Evolutionary conservation across 129 eudicot genomes (phyloP), one percentile per base, ranked within the genome.

Genomic region (Flaveria bidentis): DNA sequence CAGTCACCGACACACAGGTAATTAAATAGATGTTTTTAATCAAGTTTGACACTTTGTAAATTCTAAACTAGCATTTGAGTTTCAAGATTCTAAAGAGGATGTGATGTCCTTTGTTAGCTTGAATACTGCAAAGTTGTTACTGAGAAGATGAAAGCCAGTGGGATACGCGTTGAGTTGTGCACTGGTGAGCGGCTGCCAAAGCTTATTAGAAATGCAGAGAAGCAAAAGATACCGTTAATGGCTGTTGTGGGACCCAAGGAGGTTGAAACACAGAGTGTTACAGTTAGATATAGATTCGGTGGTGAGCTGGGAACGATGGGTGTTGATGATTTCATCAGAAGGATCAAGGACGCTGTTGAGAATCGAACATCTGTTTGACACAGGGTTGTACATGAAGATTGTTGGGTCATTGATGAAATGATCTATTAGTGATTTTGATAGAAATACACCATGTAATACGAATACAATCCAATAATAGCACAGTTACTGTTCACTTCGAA

Each of bases 211-310:
- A 92, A 84, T 41, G 88, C 95, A 1, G 99, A 95, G 80, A 95
- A 95, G 82, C 92, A 86, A 69, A 95, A 88, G 79, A 85, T 95
- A 49, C 97, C 99, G n/a, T 72, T 94, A 76, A 94, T 91, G 99
- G 99, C 93, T 25, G 97, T 91, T 2, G 88, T 94, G 77, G 99
- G 99, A 7, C 90, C 96, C 45, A 91, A 90, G 82, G 99, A 95
- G 82, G 93, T 85, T 2, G 97, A 95, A 71, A 86, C 92, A 20
- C 80, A 83, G 64, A 85, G 94, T 17, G 85, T 95, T 3, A 95
- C 98, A 5, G 87, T 94, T 69, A 85, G 98, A 74, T 93, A 97
- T 44, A 85, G 98, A 79, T 93, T 88, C 69, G 91, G 91, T 6
- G 95, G 98, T 75, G 98, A 93, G 85, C 80, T 93, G 45, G 98